Evolutionary conservation across 768 basidiomycete species (phyloP).

Genomic region (Lactarius indigo): DNA sequence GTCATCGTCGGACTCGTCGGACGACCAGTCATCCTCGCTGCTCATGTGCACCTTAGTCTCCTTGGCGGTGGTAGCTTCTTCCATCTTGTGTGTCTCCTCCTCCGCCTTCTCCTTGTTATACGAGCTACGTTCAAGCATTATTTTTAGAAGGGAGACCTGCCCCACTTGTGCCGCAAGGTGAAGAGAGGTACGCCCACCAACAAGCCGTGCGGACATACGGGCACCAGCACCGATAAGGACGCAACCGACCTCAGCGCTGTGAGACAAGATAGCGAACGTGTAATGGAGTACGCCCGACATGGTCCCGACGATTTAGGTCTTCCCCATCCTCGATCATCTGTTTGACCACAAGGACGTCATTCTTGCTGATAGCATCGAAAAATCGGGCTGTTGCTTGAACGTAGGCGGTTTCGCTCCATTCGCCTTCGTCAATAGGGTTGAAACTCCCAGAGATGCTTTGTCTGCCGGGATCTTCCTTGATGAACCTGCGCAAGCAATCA

Average conservation of each 20-base stretch:
- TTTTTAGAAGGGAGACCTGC: constrained; percentile 40
- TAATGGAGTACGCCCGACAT: constrained; percentile 57
- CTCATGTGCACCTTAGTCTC: constrained; percentile 25
- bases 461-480: constrained; percentile 57
- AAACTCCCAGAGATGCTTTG: constrained; percentile 64
- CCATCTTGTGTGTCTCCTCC: constrained; percentile 27
- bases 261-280: constrained; percentile 53
- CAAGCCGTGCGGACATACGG: constrained; percentile 52
- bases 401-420: constrained; percentile 63
- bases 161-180: constrained; percentile 55
- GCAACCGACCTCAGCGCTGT: constrained; percentile 43
- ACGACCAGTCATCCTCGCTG: constrained; percentile 27
- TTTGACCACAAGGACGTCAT: constrained; percentile 41
- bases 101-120: constrained; percentile 30
- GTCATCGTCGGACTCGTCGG: constrained; percentile 15
- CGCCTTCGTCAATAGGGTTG: constrained; percentile 62
- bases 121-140: constrained; percentile 49
- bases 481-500: constrained; percentile 39
- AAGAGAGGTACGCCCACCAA: constrained; percentile 53
- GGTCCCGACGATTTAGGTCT: constrained; percentile 53
- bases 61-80: constrained; percentile 13
- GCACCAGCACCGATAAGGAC: constrained; percentile 54
- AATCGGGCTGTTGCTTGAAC: constrained; percentile 51
- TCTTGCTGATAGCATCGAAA: constrained; percentile 49
- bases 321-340: constrained; percentile 40